These are phyloP conservation scores for Claviceps sp. DNA, from an alignment of 2,329 filamentous ascomycete species.

Conservation along the genomic window DNA sequence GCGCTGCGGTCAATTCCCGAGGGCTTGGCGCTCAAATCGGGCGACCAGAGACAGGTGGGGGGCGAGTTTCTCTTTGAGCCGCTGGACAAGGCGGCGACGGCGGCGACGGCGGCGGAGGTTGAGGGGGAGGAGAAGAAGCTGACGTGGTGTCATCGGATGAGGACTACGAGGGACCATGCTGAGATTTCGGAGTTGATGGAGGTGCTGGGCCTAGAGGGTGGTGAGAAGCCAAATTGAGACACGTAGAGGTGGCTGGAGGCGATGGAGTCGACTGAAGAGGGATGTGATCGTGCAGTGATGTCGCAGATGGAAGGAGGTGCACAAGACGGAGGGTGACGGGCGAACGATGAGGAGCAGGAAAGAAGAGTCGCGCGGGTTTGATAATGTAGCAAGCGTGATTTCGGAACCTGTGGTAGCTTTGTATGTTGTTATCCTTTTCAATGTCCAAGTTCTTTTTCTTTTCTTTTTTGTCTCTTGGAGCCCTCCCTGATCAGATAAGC, in stretches of 20 bases:
- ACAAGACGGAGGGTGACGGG: background rate
- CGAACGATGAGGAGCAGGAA: too few species aligned
- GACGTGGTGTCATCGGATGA: constrained; percentile 75
- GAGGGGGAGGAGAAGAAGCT: constrained; percentile 42
- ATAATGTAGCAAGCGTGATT: too few species aligned
- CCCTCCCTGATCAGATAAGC: too few species aligned
- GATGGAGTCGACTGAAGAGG: constrained; percentile 34
- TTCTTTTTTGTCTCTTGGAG: too few species aligned
- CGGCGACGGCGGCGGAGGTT: constrained; percentile 20
- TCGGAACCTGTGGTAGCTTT: too few species aligned
- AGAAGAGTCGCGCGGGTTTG: too few species aligned
- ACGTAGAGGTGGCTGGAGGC: constrained; percentile 34
- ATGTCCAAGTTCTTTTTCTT: too few species aligned
- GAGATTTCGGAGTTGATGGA: constrained; percentile 55
- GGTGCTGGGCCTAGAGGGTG: constrained; percentile 42
- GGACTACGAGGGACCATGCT: constrained; percentile 62
- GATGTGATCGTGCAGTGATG: constrained; percentile 36
- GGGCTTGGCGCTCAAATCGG: constrained; percentile 48
- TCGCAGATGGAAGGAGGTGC: constrained; percentile 25
- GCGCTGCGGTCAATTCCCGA: constrained; percentile 42
- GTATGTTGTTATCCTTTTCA: too few species aligned
- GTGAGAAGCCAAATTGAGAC: constrained; percentile 24
- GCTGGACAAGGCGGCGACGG: constrained; percentile 27
- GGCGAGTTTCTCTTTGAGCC: constrained; percentile 70
- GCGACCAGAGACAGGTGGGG: constrained; percentile 55